phyloP scores from a whole-genome alignment of 2,329 filamentous ascomycete genomes.

The Arthrobotrys musiformis region DNA sequence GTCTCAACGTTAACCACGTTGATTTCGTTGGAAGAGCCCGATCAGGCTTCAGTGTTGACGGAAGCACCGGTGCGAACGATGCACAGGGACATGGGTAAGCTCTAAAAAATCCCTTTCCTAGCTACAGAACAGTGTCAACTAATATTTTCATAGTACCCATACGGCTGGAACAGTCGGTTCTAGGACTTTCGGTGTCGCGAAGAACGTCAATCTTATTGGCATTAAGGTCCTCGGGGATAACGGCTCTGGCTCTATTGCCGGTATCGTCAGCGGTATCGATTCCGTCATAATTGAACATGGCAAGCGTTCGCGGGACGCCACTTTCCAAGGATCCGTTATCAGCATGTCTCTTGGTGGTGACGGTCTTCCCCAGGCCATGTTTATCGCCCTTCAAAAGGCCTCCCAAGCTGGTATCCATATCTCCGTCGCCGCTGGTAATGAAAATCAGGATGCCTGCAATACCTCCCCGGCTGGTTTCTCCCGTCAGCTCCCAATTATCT shows the following conservation, averaged over 20 bases:
- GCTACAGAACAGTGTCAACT: background rate
- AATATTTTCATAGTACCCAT: conserved; percentile 55
- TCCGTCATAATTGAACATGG: conserved; percentile 65
- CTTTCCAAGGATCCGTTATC: conserved; percentile 64
- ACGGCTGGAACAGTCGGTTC: conserved; percentile 58
- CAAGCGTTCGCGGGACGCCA: conserved; percentile 62
- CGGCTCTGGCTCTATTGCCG: conserved; percentile 61
- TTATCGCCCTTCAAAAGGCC: conserved; percentile 67
- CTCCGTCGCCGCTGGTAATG: conserved; percentile 64
- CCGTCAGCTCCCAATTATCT: conserved; percentile 62
- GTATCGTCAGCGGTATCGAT: conserved; percentile 62
- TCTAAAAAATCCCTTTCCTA: conserved; percentile 58
- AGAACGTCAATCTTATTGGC: conserved; percentile 64
- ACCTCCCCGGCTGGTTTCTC: conserved; percentile 62
- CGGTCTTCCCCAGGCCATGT: conserved; percentile 65
- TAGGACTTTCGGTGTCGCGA: conserved; percentile 65
- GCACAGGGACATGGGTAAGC: conserved; percentile 69
- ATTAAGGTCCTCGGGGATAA: conserved; percentile 65
- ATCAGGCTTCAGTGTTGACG: conserved; percentile 63
- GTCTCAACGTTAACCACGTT: conserved; percentile 60
- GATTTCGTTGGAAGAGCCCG: conserved; percentile 60
- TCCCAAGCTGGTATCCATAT: conserved; percentile 63
- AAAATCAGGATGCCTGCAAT: conserved; percentile 57
- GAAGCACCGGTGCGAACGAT: conserved; percentile 60
- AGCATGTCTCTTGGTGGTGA: conserved; percentile 70